Percentiles rank a stretch among this genome's conserved stretches.
phyloP scores from a whole-genome alignment of 2,329 filamentous ascomycete genomes.

The Penicillium sp. region DNA sequence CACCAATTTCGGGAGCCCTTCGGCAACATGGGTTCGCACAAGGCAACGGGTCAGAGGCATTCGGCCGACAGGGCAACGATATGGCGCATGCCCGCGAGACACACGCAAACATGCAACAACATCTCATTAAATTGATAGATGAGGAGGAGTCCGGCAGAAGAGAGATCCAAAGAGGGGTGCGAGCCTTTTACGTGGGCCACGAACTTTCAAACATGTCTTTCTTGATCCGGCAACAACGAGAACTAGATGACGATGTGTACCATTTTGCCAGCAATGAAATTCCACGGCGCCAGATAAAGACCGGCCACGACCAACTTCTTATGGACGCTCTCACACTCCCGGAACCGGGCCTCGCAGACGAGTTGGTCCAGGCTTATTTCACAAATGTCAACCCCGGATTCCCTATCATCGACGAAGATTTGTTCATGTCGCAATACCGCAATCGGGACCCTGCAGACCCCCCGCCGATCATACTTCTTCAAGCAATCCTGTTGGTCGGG shows the following conservation, averaged over 20 bases:
- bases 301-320: conserved; percentile 45
- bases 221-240: conserved; percentile 50
- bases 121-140: conserved; percentile 51
- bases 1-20: conserved; percentile 15
- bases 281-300: conserved; percentile 41
- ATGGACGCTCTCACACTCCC: conserved; percentile 51
- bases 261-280: conserved; percentile 46
- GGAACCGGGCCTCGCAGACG: conserved; percentile 48
- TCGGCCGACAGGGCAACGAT: conserved; percentile 29
- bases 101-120: conserved; percentile 43
- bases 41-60: conserved; percentile 22
- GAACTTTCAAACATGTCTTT: conserved; percentile 57
- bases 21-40: conserved; percentile 21
- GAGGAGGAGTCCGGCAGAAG: conserved; percentile 45
- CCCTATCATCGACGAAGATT: conserved; percentile 51
- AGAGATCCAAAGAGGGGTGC: conserved; percentile 48
- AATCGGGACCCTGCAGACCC: conserved; percentile 46
- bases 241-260: conserved; percentile 42
- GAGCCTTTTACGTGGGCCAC: conserved; percentile 54
- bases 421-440: conserved; percentile 51
- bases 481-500: conserved; percentile 52
- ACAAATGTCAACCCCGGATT: conserved; percentile 50
- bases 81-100: conserved; percentile 40
- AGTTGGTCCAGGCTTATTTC: conserved; percentile 52
- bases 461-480: conserved; percentile 49